Base-by-base conservation (phyloP, 192 early-diverging fungal species). In the Dissophora ornata region DNA sequence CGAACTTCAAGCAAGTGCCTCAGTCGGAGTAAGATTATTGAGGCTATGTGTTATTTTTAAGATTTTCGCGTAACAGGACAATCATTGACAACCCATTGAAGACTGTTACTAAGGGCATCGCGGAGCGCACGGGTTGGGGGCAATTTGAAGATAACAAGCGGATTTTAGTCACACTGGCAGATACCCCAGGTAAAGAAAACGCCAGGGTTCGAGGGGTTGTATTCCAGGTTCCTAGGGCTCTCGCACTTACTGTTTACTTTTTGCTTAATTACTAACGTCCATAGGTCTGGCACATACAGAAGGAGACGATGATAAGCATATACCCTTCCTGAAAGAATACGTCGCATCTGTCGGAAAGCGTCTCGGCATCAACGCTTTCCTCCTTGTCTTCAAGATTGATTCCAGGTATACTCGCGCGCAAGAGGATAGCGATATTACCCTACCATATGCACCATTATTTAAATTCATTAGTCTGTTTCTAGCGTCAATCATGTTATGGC, bases 41-140 rank as follows among this genome's bases (percentile, higher is more conserved):
- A 16, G 18, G 4, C 25, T 24, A 29, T 38, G 12, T 38, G 12
- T 38, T 12, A 38, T 38, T 9, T 12, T 12, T 38, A 9, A 9
- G 36, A 9, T 38, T 38, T 5, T 38, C 36, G 36, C 12, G n/a
- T n/a, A n/a, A n/a, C n/a, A n/a, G n/a, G n/a, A n/a, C n/a, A n/a
- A n/a, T n/a, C n/a, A n/a, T n/a, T n/a, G n/a, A n/a, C n/a, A n/a
- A n/a, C n/a, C n/a, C n/a, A n/a, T n/a, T n/a, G n/a, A n/a, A 71
- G 69, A 62, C 71, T 28, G 71, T 74, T 7, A 74, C 71, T 21
- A 74, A 74, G 28, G 71, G 71, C 15, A 74, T 74, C 41, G 71
- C 71, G 2, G 71, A 74, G 57, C 71, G 71, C 12, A 51, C 71
- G 33, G 71, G 71, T 11, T 74, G 71, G 71, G 71, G 48, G 2